A percentile compares a stretch with the other conserved stretches of the same genome.
Conservation (phyloP, 176 grass and related monocot genomes). For the Hordeum vulgare region DNA sequence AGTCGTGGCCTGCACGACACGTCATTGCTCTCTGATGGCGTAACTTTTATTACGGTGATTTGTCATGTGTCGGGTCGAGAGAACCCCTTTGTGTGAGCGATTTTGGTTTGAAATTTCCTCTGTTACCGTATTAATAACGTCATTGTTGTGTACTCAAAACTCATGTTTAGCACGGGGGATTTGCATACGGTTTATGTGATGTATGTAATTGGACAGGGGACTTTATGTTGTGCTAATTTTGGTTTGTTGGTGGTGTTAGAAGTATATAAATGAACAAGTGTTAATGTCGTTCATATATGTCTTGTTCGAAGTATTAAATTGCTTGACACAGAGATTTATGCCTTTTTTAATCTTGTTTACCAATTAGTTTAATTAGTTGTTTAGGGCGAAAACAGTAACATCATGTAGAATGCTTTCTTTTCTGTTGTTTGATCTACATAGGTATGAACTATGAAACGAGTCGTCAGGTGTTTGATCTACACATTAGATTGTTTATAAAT, state of each 20-base stretch:
- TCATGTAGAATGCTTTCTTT: not conserved
- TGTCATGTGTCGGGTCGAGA: not conserved
- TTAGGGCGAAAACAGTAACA: not conserved
- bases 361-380: not conserved
- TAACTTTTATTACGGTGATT: not conserved
- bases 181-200: not conserved
- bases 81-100: not conserved
- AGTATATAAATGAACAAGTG: not conserved
- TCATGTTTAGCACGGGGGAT: not conserved
- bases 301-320: not conserved
- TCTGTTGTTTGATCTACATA: not conserved
- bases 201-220: not conserved
- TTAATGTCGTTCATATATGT: not conserved
- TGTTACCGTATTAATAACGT: not conserved
- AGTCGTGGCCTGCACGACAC: too few species aligned
- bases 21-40: not conserved
- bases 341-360: not conserved
- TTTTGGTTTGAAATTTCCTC: not conserved
- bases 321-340: not conserved
- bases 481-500: not conserved
- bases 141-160: not conserved
- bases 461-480: not conserved
- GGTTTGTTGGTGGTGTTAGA: not conserved
- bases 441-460: not conserved
- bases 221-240: not conserved